Evolutionary conservation across 2,329 filamentous ascomycete species (phyloP).

Genomic region (Epichloe festucae): DNA sequence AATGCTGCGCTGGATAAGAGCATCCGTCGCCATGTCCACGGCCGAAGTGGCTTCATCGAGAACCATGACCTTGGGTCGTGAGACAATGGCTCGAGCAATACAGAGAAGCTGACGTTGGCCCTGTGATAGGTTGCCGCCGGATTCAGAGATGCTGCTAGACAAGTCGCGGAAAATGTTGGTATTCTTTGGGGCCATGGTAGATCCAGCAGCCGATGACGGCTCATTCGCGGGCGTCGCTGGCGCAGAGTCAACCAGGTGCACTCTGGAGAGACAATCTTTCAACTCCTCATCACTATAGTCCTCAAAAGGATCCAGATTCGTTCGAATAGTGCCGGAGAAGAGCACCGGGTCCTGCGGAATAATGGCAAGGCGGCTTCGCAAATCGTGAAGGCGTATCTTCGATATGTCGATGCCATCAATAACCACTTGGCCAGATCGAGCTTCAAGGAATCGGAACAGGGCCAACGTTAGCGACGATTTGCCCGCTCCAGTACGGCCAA

Average conservation of each 20-base stretch:
- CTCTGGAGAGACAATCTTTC: slow-evolving; percentile 53
- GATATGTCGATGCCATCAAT: slow-evolving; percentile 68
- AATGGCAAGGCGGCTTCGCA: slow-evolving; percentile 64
- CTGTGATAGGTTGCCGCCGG: slow-evolving; percentile 62
- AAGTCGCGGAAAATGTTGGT: slow-evolving; percentile 54
- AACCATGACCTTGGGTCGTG: slow-evolving; percentile 63
- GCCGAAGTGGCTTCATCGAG: slow-evolving; percentile 70
- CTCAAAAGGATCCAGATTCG: slow-evolving; percentile 66
- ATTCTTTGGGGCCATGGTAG: slow-evolving; percentile 32
- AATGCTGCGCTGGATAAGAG: slow-evolving; percentile 60
- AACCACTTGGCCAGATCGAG: slow-evolving; percentile 48
- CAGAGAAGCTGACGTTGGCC: slow-evolving; percentile 67
- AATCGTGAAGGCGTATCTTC: slow-evolving; percentile 53
- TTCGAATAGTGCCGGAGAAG: slow-evolving; percentile 65
- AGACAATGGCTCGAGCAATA: slow-evolving; percentile 59
- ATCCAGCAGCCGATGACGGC: slow-evolving; percentile 22
- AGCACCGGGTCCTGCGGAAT: slow-evolving; percentile 72
- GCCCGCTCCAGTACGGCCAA: slow-evolving; percentile 66
- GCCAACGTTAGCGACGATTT: slow-evolving; percentile 67
- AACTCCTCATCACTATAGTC: slow-evolving; percentile 57
- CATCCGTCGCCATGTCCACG: slow-evolving; percentile 65
- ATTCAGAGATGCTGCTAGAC: slow-evolving; percentile 52
- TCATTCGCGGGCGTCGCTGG: slow-evolving; percentile 25
- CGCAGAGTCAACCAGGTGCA: slow-evolving; percentile 47
- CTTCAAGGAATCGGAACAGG: slow-evolving; percentile 65